Evolutionary conservation across 108 stramenopile genomes (phyloP).

Genomic region (Mediolabrus comicus): DNA sequence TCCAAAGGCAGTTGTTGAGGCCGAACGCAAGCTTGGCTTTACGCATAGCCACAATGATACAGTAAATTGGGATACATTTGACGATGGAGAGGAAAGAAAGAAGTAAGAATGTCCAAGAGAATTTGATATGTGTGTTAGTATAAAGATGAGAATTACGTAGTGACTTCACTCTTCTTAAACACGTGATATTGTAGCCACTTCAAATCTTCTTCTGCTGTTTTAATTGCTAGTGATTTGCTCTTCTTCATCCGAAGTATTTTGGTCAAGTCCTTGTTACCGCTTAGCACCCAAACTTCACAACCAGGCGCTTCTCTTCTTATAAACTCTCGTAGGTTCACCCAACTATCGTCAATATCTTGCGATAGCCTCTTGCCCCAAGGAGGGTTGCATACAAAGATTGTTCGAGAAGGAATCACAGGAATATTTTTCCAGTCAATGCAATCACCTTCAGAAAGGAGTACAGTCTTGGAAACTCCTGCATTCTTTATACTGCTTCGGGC

Average conservation of each 20-base stretch:
- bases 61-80: conserved; percentile 69
- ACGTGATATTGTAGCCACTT: conserved; percentile 81
- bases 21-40: conserved; percentile 62
- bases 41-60: conserved; percentile 70
- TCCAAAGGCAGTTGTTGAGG: conserved; percentile 40
- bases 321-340: conserved; percentile 71
- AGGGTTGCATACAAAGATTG: conserved; percentile 71
- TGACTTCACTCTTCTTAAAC: conserved; percentile 22
- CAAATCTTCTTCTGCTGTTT: conserved; percentile 74
- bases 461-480: conserved; percentile 53
- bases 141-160: neutral
- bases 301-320: conserved; percentile 53
- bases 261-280: conserved; percentile 72
- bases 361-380: conserved; percentile 81
- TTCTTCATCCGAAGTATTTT: conserved; percentile 64
- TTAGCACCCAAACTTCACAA: conserved; percentile 76
- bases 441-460: conserved; percentile 58
- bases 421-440: conserved; percentile 67
- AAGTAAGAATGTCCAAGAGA: neutral
- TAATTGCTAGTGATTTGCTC: conserved; percentile 57
- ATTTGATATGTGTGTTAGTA: no score
- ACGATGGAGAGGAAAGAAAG: conserved; percentile 37
- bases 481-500: conserved; percentile 36
- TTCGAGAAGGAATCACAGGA: conserved; percentile 30
- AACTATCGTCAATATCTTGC: conserved; percentile 72